Conservation (phyloP, 2,329 filamentous ascomycete species). For the Sporothrix euskadiensis region DNA sequence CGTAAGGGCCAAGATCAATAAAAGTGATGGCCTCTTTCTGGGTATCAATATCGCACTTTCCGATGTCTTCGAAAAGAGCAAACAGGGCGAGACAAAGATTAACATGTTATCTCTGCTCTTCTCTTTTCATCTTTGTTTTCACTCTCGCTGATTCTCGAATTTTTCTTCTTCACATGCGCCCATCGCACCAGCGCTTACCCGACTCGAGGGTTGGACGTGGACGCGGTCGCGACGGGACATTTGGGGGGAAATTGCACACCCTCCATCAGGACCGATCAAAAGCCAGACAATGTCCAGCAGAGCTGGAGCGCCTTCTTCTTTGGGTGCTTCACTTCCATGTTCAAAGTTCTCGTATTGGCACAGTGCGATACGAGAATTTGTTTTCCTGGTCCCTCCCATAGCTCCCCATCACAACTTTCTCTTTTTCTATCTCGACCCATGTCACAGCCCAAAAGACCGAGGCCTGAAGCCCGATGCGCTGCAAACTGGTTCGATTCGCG, state of each 20-base stretch:
- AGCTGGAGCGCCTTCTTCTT: conserved; percentile 1
- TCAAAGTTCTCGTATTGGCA: background rate
- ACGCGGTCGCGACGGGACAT: background rate
- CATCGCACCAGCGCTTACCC: background rate
- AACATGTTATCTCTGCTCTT: background rate
- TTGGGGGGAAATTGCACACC: conserved; percentile 25
- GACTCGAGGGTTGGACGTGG: background rate
- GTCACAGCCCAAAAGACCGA: background rate
- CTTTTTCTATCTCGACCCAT: background rate
- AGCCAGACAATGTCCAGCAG: background rate
- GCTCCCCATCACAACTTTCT: background rate
- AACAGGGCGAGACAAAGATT: background rate
- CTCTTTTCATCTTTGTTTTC: background rate
- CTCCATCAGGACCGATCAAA: conserved; percentile 14
- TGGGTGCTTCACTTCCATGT: background rate
- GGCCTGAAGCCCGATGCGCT: background rate
- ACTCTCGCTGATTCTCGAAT: background rate
- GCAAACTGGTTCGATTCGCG: conserved; percentile 11
- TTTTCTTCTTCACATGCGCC: conserved; percentile 14
- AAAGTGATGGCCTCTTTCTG: background rate
- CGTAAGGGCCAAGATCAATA: background rate
- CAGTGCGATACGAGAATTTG: conserved; percentile 1
- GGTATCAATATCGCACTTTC: background rate
- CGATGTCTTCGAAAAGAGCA: background rate
- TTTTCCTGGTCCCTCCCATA: background rate